Evolutionary conservation across 2,329 filamentous ascomycete genomes (phyloP).

Genomic region (Neofusicoccum parvum): DNA sequence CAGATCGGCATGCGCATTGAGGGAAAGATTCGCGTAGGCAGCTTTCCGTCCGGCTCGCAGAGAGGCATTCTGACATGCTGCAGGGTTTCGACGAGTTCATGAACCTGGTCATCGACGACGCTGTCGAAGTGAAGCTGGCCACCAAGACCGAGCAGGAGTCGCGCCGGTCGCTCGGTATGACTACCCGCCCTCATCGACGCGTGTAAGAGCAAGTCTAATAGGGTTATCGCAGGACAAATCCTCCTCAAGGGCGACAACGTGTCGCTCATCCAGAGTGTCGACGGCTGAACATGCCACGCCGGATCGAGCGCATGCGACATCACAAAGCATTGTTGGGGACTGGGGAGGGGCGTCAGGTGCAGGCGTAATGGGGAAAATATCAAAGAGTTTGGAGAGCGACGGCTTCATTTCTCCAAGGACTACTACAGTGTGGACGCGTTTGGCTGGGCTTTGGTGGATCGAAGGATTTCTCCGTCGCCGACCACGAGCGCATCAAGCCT

Average conservation of each 20-base stretch:
- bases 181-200: not conserved
- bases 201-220: not conserved
- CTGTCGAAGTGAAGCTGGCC: slow-evolving; percentile 83
- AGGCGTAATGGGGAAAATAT: slow-evolving; percentile 16
- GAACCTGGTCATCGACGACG: slow-evolving; percentile 96
- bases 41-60: not conserved
- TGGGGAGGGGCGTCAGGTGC: slow-evolving; percentile 6
- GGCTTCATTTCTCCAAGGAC: slow-evolving; percentile 5
- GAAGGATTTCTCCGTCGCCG: slow-evolving; percentile 62
- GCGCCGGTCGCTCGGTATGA: slow-evolving; percentile 74
- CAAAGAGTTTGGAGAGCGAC: slow-evolving; percentile 1
- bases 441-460: slow-evolving; percentile 21
- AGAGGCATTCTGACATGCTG: not conserved
- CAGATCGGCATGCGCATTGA: slow-evolving; percentile 93
- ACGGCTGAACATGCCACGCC: not conserved
- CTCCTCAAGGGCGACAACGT: slow-evolving; percentile 88
- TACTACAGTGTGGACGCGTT: slow-evolving; percentile 2
- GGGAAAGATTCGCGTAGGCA: slow-evolving; percentile 82
- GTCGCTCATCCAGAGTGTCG: slow-evolving; percentile 66
- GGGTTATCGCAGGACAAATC: slow-evolving; percentile 66
- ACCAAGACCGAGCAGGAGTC: slow-evolving; percentile 79
- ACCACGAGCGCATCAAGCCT: slow-evolving; percentile 76
- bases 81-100: slow-evolving; percentile 99
- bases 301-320: not conserved
- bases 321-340: slow-evolving; percentile 1